Evolutionary conservation across 805 yeast genomes (phyloP).

Genomic region (Nakazawaea laoshanensis): DNA sequence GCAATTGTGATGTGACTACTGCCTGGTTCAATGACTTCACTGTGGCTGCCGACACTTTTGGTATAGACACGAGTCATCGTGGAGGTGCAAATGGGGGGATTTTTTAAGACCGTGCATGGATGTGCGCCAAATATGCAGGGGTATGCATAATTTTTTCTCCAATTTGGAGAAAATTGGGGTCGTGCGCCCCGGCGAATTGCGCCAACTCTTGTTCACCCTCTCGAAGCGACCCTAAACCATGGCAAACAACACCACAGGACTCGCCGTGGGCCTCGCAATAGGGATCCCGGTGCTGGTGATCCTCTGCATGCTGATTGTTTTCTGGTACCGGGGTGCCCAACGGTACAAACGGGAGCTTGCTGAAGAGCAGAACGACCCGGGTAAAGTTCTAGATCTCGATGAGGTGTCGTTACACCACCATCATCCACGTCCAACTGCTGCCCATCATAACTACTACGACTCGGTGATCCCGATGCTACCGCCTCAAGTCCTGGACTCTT

Average conservation of each 20-base stretch:
- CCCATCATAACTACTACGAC: constrained; percentile 19
- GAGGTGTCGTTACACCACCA: constrained; percentile 4
- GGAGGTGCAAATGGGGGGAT: constrained; percentile 6
- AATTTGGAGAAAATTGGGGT: too few species aligned
- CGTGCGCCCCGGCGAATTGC: too few species aligned
- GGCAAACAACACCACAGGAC: constrained; percentile 16
- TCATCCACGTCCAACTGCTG: neutral
- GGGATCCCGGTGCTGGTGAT: constrained; percentile 40
- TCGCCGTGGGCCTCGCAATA: constrained; percentile 45
- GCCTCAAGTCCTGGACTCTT: constrained; percentile 1
- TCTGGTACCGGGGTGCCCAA: constrained; percentile 30
- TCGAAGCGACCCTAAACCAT: too few species aligned
- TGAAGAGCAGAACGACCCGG: constrained; percentile 22
- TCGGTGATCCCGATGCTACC: constrained; percentile 24
- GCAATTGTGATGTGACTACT: constrained; percentile 26
- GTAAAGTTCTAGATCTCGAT: constrained; percentile 28
- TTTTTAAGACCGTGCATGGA: too few species aligned
- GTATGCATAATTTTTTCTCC: too few species aligned
- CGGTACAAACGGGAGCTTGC: constrained; percentile 28
- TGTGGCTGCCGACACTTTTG: neutral
- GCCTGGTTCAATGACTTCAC: constrained; percentile 7
- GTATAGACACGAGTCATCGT: constrained; percentile 4
- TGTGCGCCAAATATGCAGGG: too few species aligned
- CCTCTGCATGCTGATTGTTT: constrained; percentile 21
- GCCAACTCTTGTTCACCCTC: too few species aligned